phyloP scores from a whole-genome alignment of 2,329 filamentous ascomycete genomes.

The Huntiella moniliformis region DNA sequence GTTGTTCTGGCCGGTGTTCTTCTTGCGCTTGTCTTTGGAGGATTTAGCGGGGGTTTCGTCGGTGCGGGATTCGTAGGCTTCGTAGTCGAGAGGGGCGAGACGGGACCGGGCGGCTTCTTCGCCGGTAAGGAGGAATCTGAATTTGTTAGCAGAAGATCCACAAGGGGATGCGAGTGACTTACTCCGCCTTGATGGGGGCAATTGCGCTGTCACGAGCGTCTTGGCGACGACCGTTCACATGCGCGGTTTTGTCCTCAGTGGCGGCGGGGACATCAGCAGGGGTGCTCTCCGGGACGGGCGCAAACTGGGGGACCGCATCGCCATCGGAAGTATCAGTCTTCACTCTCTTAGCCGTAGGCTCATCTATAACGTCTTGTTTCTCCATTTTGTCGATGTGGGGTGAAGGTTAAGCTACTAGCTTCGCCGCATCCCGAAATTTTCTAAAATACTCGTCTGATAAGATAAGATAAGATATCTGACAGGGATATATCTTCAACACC shows the following conservation, averaged over 20 bases:
- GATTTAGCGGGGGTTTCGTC: conserved; percentile 26
- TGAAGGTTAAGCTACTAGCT: conserved; percentile 3
- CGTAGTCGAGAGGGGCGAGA: conserved; percentile 20
- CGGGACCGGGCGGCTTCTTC: conserved; percentile 24
- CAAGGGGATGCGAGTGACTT: conserved; percentile 11
- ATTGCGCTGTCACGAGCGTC: conserved; percentile 12
- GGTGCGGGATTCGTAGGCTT: conserved; percentile 18
- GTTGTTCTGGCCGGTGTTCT: conserved; percentile 54
- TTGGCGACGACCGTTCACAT: conserved; percentile 26
- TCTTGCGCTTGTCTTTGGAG: conserved; percentile 24
- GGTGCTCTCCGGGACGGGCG: conserved; percentile 9
- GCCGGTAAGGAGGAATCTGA: conserved; percentile 32
- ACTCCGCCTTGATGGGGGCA: conserved; percentile 23
- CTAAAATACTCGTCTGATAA: neutral
- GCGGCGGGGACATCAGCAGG: conserved; percentile 13
- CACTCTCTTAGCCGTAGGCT: conserved; percentile 38
- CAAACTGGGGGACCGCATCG: conserved; percentile 7
- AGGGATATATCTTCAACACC: neutral
- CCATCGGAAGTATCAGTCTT: conserved; percentile 19
- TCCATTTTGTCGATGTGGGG: no score
- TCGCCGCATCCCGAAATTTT: neutral
- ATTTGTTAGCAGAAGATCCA: neutral
- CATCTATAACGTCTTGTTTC: conserved; percentile 8
- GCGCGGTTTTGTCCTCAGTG: conserved; percentile 14
- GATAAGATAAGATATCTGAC: neutral